A percentile compares a stretch with the other conserved stretches of the same genome.
Conservation (phyloP, 192 early-diverging fungal genomes). For the Thamnidium elegans region DNA sequence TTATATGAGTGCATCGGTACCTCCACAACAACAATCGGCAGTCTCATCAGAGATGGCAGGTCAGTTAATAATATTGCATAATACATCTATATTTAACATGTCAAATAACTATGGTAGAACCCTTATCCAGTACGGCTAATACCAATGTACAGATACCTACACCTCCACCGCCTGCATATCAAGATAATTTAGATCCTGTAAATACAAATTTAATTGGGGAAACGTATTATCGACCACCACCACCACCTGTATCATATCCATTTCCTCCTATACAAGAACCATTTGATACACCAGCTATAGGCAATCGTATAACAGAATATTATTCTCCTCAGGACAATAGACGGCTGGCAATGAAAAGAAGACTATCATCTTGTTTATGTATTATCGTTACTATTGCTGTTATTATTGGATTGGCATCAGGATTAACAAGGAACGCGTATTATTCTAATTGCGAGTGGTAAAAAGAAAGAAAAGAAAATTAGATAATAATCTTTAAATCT, state of each 20-base stretch:
- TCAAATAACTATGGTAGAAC: background rate
- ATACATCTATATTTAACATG: too few species aligned
- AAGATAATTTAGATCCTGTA: background rate
- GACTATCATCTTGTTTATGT: background rate
- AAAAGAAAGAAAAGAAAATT: background rate
- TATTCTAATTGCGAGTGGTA: background rate
- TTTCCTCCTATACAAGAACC: background rate
- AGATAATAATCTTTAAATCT: background rate
- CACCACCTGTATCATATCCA: conserved; percentile 1
- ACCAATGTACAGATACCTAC: background rate
- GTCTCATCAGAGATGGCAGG: too few species aligned
- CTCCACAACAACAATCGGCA: too few species aligned
- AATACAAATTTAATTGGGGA: background rate
- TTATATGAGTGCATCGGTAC: too few species aligned
- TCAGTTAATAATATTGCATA: too few species aligned
- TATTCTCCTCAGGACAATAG: background rate
- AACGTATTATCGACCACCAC: conserved; percentile 10
- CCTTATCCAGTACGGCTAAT: background rate
- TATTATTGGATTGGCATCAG: conserved; percentile 9
- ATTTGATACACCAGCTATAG: background rate
- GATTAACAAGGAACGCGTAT: background rate
- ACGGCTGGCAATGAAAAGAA: background rate
- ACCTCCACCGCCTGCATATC: conserved; percentile 9
- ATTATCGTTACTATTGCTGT: background rate
- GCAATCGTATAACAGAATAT: background rate